phyloP scores from a whole-genome alignment of 2,329 filamentous ascomycete species.

The Stylonectria norvegica region DNA sequence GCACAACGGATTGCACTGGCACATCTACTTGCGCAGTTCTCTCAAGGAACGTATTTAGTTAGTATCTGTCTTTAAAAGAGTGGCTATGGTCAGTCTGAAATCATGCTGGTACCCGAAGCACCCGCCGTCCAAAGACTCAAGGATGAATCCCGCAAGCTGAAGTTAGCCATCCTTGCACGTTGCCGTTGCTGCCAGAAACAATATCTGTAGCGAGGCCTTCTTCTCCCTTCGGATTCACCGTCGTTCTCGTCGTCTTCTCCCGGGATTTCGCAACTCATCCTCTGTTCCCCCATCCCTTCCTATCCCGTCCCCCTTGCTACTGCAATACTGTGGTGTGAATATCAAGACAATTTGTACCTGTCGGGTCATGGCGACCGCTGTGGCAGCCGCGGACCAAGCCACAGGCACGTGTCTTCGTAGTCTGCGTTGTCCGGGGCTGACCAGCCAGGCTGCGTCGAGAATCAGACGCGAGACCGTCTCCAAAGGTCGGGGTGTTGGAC shows the following conservation, averaged over 20 bases:
- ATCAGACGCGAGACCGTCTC: slow-evolving; percentile 23
- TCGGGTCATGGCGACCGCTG: slow-evolving; percentile 20
- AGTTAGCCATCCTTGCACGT: slow-evolving; percentile 8
- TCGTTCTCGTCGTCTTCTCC: slow-evolving; percentile 1
- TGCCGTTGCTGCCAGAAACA: neutral
- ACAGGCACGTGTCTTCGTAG: slow-evolving; percentile 17
- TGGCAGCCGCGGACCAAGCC: slow-evolving; percentile 18
- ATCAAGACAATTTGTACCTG: slow-evolving; percentile 31
- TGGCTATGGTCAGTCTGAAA: slow-evolving; percentile 23
- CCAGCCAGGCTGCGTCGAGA: slow-evolving; percentile 17
- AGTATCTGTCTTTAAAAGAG: slow-evolving; percentile 21
- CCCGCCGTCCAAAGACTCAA: slow-evolving; percentile 11
- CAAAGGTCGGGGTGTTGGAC: slow-evolving; percentile 16
- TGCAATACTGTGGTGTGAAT: slow-evolving; percentile 23
- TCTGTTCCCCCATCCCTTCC: neutral
- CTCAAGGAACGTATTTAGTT: slow-evolving; percentile 25
- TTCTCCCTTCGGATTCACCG: slow-evolving; percentile 5
- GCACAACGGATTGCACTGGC: no score
- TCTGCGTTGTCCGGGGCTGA: slow-evolving; percentile 19
- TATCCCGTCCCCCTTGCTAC: slow-evolving; percentile 13
- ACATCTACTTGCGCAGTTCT: neutral
- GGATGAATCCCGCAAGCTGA: slow-evolving; percentile 10
- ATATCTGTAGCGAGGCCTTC: no score
- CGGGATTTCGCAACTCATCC: neutral
- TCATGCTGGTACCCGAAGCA: slow-evolving; percentile 17